Base-by-base conservation (phyloP, 805 yeast genomes). In the Grigorovia jiainica region DNA sequence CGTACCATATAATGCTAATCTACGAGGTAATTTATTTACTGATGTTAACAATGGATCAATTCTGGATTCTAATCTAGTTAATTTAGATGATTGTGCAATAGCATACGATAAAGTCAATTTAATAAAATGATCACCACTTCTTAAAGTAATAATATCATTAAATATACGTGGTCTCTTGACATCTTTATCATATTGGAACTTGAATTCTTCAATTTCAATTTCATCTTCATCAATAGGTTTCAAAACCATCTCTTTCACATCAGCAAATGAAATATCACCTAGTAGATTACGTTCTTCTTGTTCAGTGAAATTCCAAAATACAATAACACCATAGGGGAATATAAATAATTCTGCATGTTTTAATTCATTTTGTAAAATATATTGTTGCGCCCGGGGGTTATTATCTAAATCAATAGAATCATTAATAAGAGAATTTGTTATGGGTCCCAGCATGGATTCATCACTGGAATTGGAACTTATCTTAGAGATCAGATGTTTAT, bases 221-320 rank as follows among this genome's bases (percentile, higher is more conserved):
- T 89, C 95, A 49, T 82, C 85, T 52, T 89, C 96, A 47, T 78
- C 79, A 21, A 82, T 71, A 0, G 95, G 92, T 40, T 84, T 73
- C 3, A 82, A 67, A 21, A 83, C 75, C 18, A 87, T 64, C 9
- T 72, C 64, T 59, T 67, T 70, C 13, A 62, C 66, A 24, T 70
- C 72, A 16, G 73, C 70, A 54, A 73, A 73, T 31, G 76, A 82
- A 48, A 92, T 68, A 56, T 92, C 98, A 1, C 97, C 97, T 42
- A 92, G 70, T 16, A 92, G 78, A 53, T 90, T 92, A 65, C 87
- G 87, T 55, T 92, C 98, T 57, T 92, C 96, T 7, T 76, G 70
- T 57, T 87, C 96, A 2, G 90, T 78, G 52, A 92, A 87, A 56
- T 92, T 92, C 98, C 98, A 92, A 55, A 92, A 89, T 17, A 92